phyloP scores from a whole-genome alignment of 2,329 filamentous ascomycete species.

The Hymenoscyphus fraxineus region DNA sequence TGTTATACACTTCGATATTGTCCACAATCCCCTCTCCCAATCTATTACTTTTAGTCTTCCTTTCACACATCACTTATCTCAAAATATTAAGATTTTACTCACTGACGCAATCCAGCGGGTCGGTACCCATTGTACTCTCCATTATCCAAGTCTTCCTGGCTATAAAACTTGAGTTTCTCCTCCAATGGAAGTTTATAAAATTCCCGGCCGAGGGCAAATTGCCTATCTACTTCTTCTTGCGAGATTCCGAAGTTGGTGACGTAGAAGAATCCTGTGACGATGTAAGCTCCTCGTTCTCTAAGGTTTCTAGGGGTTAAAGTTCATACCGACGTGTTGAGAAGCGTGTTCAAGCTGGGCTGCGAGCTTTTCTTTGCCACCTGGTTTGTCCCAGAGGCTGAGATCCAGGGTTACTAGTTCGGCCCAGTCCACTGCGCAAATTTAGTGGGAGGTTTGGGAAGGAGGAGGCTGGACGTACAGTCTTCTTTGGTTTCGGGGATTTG shows the following conservation, averaged over 20 bases:
- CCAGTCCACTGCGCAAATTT: conserved; percentile 35
- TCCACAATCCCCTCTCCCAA: conserved; percentile 36
- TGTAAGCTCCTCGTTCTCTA: not conserved
- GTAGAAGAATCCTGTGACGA: conserved; percentile 49
- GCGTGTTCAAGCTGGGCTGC: conserved; percentile 51
- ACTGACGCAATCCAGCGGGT: conserved; percentile 38
- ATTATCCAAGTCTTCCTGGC: conserved; percentile 44
- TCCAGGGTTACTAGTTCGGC: conserved; percentile 54
- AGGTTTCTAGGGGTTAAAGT: too few species aligned
- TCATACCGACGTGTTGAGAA: conserved; percentile 42
- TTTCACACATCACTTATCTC: not conserved
- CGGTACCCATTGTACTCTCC: conserved; percentile 57
- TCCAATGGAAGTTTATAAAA: conserved; percentile 54
- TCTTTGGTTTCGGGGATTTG: conserved; percentile 47
- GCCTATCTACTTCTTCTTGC: conserved; percentile 56
- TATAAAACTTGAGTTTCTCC: conserved; percentile 53
- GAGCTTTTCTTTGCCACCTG: conserved; percentile 48
- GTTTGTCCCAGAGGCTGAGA: conserved; percentile 44
- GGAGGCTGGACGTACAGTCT: conserved; percentile 26
- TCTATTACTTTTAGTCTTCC: not conserved
- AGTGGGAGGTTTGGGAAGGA: conserved; percentile 7
- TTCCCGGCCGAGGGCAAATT: conserved; percentile 58
- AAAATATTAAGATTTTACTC: not conserved
- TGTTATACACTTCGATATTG: conserved; percentile 58
- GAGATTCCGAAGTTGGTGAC: conserved; percentile 59